Conservation (phyloP, 2,329 filamentous ascomycete genomes). For the Fusarium burgessii region DNA sequence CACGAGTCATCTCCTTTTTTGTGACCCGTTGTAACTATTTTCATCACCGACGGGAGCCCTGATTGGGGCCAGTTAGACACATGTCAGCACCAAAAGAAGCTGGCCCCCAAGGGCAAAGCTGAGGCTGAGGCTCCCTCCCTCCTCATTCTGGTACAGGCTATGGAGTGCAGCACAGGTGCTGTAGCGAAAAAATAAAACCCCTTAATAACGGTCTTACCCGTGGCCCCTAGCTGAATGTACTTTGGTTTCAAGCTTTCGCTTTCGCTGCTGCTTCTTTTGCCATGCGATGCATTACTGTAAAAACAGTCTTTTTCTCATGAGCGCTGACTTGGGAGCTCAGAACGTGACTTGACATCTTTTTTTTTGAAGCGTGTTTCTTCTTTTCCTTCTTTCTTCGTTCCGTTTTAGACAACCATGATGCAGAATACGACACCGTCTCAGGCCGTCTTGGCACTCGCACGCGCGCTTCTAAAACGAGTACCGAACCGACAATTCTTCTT, state of each 20-base stretch:
- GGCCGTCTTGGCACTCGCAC: not conserved
- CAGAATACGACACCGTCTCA: not conserved
- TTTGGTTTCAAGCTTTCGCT: not conserved
- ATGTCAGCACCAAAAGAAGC: not conserved
- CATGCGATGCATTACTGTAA: not conserved
- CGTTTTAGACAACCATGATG: not conserved
- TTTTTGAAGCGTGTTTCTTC: not conserved
- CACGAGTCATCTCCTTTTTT: not conserved
- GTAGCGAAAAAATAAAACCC: not conserved
- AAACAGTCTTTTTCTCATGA: not conserved
- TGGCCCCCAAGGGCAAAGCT: not conserved
- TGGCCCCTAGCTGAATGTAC: not conserved
- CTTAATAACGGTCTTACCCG: not conserved
- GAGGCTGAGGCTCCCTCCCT: not conserved
- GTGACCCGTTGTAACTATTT: slow-evolving; percentile 1
- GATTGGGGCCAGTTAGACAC: not conserved
- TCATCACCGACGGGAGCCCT: not conserved
- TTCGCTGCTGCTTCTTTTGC: not conserved
- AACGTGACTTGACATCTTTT: not conserved
- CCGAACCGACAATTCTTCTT: slow-evolving; percentile 50
- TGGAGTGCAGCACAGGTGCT: no score
- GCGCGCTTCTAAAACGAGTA: slow-evolving; percentile 36
- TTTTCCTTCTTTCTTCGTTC: not conserved
- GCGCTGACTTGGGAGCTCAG: not conserved
- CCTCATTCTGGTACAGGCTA: not conserved